These are phyloP conservation scores for Neurospora discreta DNA, from an alignment of 495 filamentous ascomycete species.

Conservation along the genomic window DNA sequence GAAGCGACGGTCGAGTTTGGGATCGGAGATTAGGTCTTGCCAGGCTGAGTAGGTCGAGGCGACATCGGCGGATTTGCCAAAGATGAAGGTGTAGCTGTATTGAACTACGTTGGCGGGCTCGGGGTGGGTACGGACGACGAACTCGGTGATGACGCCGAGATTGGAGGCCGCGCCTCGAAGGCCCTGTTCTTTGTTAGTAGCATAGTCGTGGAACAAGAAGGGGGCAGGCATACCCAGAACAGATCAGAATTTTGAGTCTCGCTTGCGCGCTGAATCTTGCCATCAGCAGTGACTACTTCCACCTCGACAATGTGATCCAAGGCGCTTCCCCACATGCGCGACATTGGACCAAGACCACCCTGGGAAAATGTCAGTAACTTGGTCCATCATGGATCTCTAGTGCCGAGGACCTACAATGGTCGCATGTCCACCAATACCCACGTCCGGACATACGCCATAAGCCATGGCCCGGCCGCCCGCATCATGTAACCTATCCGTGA, in stretches of 20 bases:
- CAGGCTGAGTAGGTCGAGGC: conserved; percentile 28
- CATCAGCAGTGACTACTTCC: conserved; percentile 52
- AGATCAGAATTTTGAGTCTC: conserved; percentile 42
- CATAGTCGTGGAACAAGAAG: rapidly evolving
- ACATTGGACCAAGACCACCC: conserved; percentile 43
- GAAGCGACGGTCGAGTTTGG: conserved; percentile 42
- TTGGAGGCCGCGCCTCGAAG: conserved; percentile 49
- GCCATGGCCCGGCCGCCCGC: conserved; percentile 54
- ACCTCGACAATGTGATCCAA: conserved; percentile 43
- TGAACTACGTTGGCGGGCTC: conserved; percentile 44
- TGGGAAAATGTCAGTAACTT: conserved; percentile 3
- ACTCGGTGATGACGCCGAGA: conserved; percentile 55
- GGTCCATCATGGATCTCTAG: neutral
- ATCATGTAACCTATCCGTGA: conserved; percentile 46
- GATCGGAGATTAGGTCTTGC: conserved; percentile 37
- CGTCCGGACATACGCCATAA: conserved; percentile 52
- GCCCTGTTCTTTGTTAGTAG: conserved; percentile 26
- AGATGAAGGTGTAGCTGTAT: conserved; percentile 36
- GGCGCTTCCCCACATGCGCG: conserved; percentile 44
- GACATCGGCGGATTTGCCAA: conserved; percentile 33
- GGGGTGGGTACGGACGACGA: conserved; percentile 47
- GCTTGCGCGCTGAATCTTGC: conserved; percentile 43
- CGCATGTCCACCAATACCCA: conserved; percentile 64
- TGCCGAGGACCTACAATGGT: conserved; percentile 34
- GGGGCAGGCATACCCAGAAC: conserved; percentile 34